Evolutionary conservation across 768 basidiomycete species (phyloP).

Genomic region (Mycena metata): DNA sequence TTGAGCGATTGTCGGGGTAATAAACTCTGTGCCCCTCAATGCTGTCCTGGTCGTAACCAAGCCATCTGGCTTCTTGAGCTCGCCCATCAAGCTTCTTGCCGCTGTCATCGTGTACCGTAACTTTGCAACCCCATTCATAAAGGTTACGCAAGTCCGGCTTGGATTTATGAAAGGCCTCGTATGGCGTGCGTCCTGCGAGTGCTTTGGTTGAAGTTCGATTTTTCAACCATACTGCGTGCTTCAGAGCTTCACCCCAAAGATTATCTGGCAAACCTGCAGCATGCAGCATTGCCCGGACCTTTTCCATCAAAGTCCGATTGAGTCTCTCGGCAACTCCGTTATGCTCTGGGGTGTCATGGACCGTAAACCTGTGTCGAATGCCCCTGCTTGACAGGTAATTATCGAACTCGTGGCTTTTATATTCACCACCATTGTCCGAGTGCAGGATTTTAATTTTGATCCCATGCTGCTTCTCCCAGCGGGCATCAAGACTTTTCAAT

Average conservation of each 20-base stretch:
- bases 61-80: too few species aligned
- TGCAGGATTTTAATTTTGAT: slow-evolving; percentile 44
- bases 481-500: slow-evolving; percentile 43
- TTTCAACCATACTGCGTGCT: slow-evolving; percentile 53
- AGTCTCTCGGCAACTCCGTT: slow-evolving; percentile 55
- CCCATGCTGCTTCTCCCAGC: slow-evolving; percentile 40
- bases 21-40: too few species aligned
- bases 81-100: not conserved
- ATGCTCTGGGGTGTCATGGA: slow-evolving; percentile 47
- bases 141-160: slow-evolving; percentile 50
- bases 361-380: slow-evolving; percentile 37
- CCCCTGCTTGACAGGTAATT: slow-evolving; percentile 38
- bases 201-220: slow-evolving; percentile 49
- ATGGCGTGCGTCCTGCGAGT: slow-evolving; percentile 46
- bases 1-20: too few species aligned
- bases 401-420: slow-evolving; percentile 39
- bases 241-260: slow-evolving; percentile 56
- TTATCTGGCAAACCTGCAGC: slow-evolving; percentile 47
- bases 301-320: slow-evolving; percentile 49
- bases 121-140: slow-evolving; percentile 51
- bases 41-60: too few species aligned
- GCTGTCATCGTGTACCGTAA: too few species aligned
- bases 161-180: slow-evolving; percentile 42
- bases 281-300: slow-evolving; percentile 52
- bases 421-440: slow-evolving; percentile 49